Conservation (phyloP, 2,329 filamentous ascomycete species). For the Alternaria consortialis region DNA sequence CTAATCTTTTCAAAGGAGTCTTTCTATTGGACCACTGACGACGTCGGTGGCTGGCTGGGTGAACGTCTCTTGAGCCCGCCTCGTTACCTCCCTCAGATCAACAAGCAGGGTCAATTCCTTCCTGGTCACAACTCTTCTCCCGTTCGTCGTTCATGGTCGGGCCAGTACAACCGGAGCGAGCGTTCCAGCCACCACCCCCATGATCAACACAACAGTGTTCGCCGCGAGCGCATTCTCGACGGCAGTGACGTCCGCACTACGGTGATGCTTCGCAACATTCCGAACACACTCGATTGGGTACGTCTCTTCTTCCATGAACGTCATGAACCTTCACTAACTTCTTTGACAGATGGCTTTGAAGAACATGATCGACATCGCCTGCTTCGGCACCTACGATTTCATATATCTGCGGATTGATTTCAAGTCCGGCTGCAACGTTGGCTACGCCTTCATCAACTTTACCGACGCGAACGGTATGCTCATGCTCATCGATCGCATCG, state of each 20-base stretch:
- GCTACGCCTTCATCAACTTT: constrained; percentile 98
- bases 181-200: constrained; percentile 26
- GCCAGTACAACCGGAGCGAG: not conserved
- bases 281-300: constrained; percentile 81
- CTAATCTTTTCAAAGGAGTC: constrained; percentile 33
- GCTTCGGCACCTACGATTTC: constrained; percentile 88
- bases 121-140: constrained; percentile 23
- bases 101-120: constrained; percentile 34
- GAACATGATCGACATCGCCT: constrained; percentile 78
- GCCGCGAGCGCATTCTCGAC: constrained; percentile 48
- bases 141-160: not conserved
- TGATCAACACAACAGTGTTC: constrained; percentile 52
- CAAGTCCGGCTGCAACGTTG: constrained; percentile 70
- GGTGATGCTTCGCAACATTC: constrained; percentile 95
- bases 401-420: constrained; percentile 87
- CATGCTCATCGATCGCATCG: constrained; percentile 41
- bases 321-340: constrained; percentile 22
- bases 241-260: constrained; percentile 62
- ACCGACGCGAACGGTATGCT: constrained; percentile 65
- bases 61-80: constrained; percentile 29
- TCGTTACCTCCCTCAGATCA: constrained; percentile 30
- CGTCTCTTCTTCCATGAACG: constrained; percentile 19
- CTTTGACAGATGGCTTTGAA: constrained; percentile 64
- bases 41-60: constrained; percentile 29
- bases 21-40: constrained; percentile 30